These are phyloP conservation scores for Agapanthus africanus DNA, from an alignment of 106 monocot genomes.

Conservation along the genomic window DNA sequence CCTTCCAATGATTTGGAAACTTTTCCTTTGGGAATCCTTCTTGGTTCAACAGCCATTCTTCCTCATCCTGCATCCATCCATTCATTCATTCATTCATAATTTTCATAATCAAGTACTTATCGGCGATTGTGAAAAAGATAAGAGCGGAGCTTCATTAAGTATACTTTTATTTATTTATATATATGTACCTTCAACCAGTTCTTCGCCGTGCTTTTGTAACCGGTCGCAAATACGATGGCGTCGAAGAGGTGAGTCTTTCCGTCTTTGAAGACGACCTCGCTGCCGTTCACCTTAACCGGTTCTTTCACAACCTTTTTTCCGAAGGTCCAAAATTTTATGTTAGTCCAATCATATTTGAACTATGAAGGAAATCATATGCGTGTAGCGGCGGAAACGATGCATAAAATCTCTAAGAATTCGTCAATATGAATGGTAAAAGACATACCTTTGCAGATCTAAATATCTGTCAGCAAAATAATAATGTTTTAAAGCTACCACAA, in stretches of 20 bases:
- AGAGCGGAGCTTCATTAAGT: too few relatives aligned
- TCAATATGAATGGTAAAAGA: too few relatives aligned
- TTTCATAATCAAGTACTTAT: not conserved
- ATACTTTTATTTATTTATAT: not conserved
- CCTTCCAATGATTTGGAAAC: slow-evolving; percentile 74
- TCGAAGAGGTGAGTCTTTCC: slow-evolving; percentile 31
- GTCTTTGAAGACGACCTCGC: slow-evolving; percentile 28
- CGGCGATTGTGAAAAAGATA: not conserved
- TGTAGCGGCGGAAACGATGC: too few relatives aligned
- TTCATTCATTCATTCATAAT: not conserved
- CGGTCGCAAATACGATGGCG: slow-evolving; percentile 66
- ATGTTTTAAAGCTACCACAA: too few relatives aligned
- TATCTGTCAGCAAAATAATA: too few relatives aligned
- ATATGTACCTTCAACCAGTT: slow-evolving; percentile 32
- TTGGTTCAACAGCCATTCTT: slow-evolving; percentile 19
- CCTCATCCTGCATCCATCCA: slow-evolving; percentile 24
- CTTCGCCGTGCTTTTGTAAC: slow-evolving; percentile 41
- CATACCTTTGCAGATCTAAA: too few relatives aligned
- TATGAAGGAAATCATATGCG: too few relatives aligned
- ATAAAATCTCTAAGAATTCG: too few relatives aligned
- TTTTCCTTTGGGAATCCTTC: slow-evolving; percentile 40
- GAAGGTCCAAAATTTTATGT: too few relatives aligned
- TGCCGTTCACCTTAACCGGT: slow-evolving; percentile 19
- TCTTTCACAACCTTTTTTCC: slow-evolving; percentile 17
- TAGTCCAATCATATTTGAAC: too few relatives aligned